phyloP scores from a whole-genome alignment of 306 rosid genomes.

The Vicia sativa region DNA sequence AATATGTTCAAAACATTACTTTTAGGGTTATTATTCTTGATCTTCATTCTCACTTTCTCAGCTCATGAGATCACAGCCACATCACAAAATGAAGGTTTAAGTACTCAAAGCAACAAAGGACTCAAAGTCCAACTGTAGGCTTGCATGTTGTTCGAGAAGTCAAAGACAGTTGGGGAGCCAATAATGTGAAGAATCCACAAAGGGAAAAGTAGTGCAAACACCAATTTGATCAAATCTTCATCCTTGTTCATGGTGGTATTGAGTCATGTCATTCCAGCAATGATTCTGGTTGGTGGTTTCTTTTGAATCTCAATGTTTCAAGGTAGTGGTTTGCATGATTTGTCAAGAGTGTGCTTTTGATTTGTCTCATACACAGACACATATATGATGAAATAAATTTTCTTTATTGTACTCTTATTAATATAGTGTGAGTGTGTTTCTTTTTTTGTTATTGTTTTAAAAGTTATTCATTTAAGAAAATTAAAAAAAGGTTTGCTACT shows the following conservation, averaged over 20 bases:
- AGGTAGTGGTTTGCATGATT: neutral
- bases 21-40: conserved; percentile 39
- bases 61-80: conserved; percentile 35
- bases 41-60: conserved; percentile 38
- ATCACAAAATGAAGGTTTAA: conserved; percentile 20
- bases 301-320: conserved; percentile 27
- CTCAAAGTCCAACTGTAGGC: conserved; percentile 26
- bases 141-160: conserved; percentile 37
- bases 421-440: too few species aligned
- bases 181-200: conserved; percentile 41
- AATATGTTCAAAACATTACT: conserved; percentile 36
- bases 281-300: conserved; percentile 41
- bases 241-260: conserved; percentile 38
- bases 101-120: conserved; percentile 33
- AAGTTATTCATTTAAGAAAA: too few species aligned
- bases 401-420: too few species aligned
- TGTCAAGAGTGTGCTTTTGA: neutral
- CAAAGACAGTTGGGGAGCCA: conserved; percentile 48
- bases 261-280: conserved; percentile 33
- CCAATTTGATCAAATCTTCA: too few species aligned
- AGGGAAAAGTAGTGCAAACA: conserved; percentile 12
- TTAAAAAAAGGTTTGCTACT: too few species aligned
- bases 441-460: too few species aligned
- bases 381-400: too few species aligned
- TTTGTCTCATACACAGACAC: too few species aligned